phyloP scores from a whole-genome alignment of 257 asterid genomes.

The Solanum boliviense region DNA sequence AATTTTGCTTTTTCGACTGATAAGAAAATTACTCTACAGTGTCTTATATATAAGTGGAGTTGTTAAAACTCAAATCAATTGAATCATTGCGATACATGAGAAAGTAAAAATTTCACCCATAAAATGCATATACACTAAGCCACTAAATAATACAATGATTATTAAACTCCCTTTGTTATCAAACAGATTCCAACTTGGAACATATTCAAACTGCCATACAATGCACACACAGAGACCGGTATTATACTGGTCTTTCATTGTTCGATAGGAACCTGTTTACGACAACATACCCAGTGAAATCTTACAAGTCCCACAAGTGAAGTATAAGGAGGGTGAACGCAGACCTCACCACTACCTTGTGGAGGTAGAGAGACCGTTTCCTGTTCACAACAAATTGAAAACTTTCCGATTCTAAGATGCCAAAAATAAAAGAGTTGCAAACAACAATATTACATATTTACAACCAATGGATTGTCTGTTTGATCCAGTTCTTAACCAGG shows the following conservation, averaged over 20 bases:
- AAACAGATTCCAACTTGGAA: neutral
- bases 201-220: neutral
- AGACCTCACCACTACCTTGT: neutral
- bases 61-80: neutral
- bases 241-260: neutral
- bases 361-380: neutral
- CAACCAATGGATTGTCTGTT: neutral
- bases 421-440: neutral
- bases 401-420: neutral
- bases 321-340: neutral
- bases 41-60: neutral
- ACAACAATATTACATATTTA: neutral
- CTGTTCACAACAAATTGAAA: neutral
- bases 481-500: conserved; percentile 40
- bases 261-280: neutral
- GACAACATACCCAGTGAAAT: neutral
- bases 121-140: neutral
- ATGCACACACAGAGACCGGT: neutral
- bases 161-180: neutral
- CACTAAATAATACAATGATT: neutral
- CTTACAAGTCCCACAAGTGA: neutral
- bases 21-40: neutral
- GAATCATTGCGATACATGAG: neutral
- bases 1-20: neutral
- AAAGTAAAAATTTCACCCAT: neutral